Evolutionary conservation across 805 yeast genomes (phyloP).

Genomic region (Wickerhamomyces sydowiorum): DNA sequence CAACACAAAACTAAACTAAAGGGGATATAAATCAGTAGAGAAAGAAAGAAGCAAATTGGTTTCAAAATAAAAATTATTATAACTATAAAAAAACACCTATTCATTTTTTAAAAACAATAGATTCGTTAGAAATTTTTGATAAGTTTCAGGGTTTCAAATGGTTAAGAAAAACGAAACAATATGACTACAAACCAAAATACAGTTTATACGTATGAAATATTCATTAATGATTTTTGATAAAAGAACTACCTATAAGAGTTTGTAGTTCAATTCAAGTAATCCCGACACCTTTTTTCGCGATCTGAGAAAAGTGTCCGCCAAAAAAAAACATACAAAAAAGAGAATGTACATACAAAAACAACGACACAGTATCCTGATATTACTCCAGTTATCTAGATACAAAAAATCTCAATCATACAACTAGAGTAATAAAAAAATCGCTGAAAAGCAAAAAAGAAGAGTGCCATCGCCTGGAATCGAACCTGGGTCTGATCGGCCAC

Average conservation of each 20-base stretch:
- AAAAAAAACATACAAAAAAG: not conserved
- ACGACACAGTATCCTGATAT: not conserved
- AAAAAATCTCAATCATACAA: not conserved
- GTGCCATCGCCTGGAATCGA: conserved; percentile 71
- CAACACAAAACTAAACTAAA: not conserved
- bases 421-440: not conserved
- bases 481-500: conserved; percentile 73
- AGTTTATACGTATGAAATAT: not conserved
- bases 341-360: not conserved
- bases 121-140: not conserved
- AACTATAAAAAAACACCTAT: no score
- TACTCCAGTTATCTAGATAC: no score
- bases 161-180: not conserved
- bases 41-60: no score
- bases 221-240: not conserved
- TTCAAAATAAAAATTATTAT: no score
- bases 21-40: not conserved
- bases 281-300: no score
- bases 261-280: not conserved
- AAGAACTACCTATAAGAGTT: not conserved
- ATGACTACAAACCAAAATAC: not conserved
- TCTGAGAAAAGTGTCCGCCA: not conserved
- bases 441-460: conserved; percentile 19
- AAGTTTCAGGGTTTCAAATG: not conserved
- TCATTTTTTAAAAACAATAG: not conserved